A percentile compares a stretch with the other conserved stretches of the same genome.
Conservation (phyloP, 805 yeast species). For the Cyberlindnera sargentensis region DNA sequence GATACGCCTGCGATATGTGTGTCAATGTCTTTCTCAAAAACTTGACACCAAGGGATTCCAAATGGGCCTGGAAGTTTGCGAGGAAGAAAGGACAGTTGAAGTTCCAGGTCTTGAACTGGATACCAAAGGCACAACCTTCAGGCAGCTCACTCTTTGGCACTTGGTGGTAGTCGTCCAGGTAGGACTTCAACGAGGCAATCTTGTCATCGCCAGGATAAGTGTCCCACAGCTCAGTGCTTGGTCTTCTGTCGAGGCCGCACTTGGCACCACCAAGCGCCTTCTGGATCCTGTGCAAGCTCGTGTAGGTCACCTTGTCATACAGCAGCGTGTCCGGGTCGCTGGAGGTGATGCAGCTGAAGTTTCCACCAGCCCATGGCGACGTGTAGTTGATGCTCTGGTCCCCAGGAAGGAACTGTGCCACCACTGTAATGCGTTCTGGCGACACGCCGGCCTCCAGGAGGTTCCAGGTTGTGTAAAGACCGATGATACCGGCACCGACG, state of each 20-base stretch:
- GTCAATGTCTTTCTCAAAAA: slow-evolving; percentile 40
- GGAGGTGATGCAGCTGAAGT: slow-evolving; percentile 55
- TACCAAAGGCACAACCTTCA: slow-evolving; percentile 48
- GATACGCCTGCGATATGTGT: slow-evolving; percentile 52
- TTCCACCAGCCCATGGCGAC: slow-evolving; percentile 77
- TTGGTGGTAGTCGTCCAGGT: slow-evolving; percentile 40
- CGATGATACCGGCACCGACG: slow-evolving; percentile 58
- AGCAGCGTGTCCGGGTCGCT: slow-evolving; percentile 41
- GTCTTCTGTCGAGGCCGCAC: slow-evolving; percentile 47
- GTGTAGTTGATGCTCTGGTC: slow-evolving; percentile 70
- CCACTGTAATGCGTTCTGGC: slow-evolving; percentile 41
- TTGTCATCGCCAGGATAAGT: slow-evolving; percentile 38
- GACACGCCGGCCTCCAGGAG: slow-evolving; percentile 36
- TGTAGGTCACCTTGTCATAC: slow-evolving; percentile 53
- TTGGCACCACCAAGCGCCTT: slow-evolving; percentile 35
- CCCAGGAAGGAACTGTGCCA: slow-evolving; percentile 70
- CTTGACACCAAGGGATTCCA: slow-evolving; percentile 42
- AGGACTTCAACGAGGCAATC: slow-evolving; percentile 38
- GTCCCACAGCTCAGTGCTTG: slow-evolving; percentile 59
- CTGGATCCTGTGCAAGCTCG: slow-evolving; percentile 37
- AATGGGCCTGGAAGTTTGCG: slow-evolving; percentile 35
- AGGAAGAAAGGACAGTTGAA: slow-evolving; percentile 67
- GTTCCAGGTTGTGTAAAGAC: slow-evolving; percentile 53
- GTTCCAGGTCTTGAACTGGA: slow-evolving; percentile 51
- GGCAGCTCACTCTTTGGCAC: slow-evolving; percentile 36